Conservation (phyloP, 352 stramenopile species). For the Globisporangium alternatum region DNA sequence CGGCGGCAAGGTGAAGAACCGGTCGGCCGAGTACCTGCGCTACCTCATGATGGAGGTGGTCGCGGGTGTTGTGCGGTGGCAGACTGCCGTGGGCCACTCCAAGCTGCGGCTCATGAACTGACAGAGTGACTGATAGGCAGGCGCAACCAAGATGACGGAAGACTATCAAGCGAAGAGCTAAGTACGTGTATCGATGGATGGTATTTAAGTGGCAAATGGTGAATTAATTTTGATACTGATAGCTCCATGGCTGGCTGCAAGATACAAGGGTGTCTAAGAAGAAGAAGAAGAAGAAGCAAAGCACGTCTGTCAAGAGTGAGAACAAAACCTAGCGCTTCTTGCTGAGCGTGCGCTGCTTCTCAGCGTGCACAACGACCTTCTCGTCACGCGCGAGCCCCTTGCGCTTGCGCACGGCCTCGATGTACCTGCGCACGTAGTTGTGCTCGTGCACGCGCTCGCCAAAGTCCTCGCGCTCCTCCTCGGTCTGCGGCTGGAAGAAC, state of each 20-base stretch:
- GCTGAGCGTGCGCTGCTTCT: conserved; percentile 95
- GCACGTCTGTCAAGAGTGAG: background rate
- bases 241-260: background rate
- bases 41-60: conserved; percentile 70
- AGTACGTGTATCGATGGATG: background rate
- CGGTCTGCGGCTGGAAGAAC: conserved; percentile 95
- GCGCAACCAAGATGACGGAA: background rate
- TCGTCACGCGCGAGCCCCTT: conserved; percentile 94
- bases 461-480: conserved; percentile 96
- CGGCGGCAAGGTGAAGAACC: conserved; percentile 49
- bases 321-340: conserved; percentile 70
- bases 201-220: conserved; percentile 8
- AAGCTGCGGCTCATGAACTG: conserved; percentile 39
- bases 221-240: conserved; percentile 1
- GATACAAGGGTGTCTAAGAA: background rate
- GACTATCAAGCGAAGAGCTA: background rate
- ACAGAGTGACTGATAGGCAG: background rate
- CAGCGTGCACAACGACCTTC: conserved; percentile 94
- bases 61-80: conserved; percentile 59
- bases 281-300: background rate
- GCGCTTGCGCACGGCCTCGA: conserved; percentile 92
- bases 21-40: conserved; percentile 48
- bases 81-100: conserved; percentile 56
- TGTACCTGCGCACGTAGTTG: conserved; percentile 94
- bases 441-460: conserved; percentile 90